Evolutionary conservation across 805 yeast genomes (phyloP).

Genomic region (Metschnikowia reukaufii): DNA sequence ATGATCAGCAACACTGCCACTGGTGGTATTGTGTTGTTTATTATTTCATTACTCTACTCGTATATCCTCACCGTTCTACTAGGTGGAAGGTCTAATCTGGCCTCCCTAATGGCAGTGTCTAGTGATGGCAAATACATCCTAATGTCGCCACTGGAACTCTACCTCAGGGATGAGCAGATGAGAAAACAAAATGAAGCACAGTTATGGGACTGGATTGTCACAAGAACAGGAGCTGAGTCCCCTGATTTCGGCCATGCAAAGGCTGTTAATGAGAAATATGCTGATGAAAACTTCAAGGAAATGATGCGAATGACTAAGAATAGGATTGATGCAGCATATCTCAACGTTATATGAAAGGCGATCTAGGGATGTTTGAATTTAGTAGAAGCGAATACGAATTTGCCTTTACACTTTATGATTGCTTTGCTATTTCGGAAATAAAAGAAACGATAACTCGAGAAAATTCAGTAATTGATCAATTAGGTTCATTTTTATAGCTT

Average conservation of each 20-base stretch:
- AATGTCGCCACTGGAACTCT: slow-evolving; percentile 15
- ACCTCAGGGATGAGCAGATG: slow-evolving; percentile 8
- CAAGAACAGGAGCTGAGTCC: slow-evolving; percentile 10
- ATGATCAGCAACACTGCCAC: slow-evolving; percentile 10
- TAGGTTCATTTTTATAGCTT: too few relatives aligned
- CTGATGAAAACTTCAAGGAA: slow-evolving; percentile 15
- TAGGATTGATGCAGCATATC: slow-evolving; percentile 16
- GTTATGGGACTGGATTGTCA: slow-evolving; percentile 21
- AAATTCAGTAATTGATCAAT: too few relatives aligned
- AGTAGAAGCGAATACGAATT: not conserved
- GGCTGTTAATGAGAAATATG: slow-evolving; percentile 1
- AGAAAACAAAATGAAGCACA: slow-evolving; percentile 10
- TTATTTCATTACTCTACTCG: slow-evolving; percentile 13
- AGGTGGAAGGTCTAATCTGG: not conserved
- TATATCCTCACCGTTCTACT: slow-evolving; percentile 2
- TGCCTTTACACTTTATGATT: too few relatives aligned
- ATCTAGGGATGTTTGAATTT: not conserved
- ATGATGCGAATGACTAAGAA: slow-evolving; percentile 18
- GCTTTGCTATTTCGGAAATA: too few relatives aligned
- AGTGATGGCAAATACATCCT: slow-evolving; percentile 3
- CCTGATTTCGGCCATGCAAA: not conserved
- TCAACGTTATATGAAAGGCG: slow-evolving; percentile 1
- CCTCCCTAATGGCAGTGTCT: not conserved
- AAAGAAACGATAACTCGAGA: too few relatives aligned
- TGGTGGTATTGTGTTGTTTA: slow-evolving; percentile 13